Conservation (phyloP, 345 rosid species). For the Trapa bicornis region DNA sequence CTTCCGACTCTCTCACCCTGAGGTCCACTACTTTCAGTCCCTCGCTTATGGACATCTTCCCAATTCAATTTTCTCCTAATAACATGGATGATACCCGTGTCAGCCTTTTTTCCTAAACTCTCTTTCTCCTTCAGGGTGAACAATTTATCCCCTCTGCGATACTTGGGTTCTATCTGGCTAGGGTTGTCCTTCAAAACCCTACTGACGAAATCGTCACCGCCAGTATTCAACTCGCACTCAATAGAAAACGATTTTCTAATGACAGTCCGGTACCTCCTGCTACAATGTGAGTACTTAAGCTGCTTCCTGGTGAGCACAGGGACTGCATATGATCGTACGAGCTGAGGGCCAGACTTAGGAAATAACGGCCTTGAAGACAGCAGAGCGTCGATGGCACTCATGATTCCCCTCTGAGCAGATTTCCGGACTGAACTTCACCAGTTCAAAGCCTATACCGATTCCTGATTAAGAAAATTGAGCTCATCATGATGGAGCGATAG, state of each 20-base stretch:
- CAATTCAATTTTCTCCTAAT: slow-evolving; percentile 32
- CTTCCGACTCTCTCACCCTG: slow-evolving; percentile 14
- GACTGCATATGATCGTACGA: background rate
- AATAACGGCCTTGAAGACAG: slow-evolving; percentile 3
- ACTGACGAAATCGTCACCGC: slow-evolving; percentile 11
- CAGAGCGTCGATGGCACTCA: slow-evolving; percentile 8
- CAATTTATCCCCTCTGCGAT: slow-evolving; percentile 40
- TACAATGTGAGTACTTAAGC: slow-evolving; percentile 2
- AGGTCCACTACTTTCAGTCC: slow-evolving; percentile 10
- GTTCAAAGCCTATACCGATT: background rate
- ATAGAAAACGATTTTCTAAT: background rate
- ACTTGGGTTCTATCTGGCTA: slow-evolving; percentile 69
- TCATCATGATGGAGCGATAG: background rate
- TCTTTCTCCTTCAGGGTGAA: slow-evolving; percentile 54
- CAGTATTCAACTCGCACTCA: slow-evolving; percentile 8
- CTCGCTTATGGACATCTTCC: slow-evolving; percentile 18
- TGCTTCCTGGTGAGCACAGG: slow-evolving; percentile 1
- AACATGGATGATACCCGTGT: slow-evolving; percentile 27
- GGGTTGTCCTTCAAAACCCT: slow-evolving; percentile 62
- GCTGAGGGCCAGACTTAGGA: background rate
- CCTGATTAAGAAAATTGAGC: background rate
- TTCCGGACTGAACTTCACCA: background rate
- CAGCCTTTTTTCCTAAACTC: slow-evolving; percentile 25
- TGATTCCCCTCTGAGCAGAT: background rate
- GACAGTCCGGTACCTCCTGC: slow-evolving; percentile 5